Percentiles rank a stretch among this genome's conserved stretches.
phyloP scores from a whole-genome alignment of 805 yeast species.

The Naumovozyma dairenensis region DNA sequence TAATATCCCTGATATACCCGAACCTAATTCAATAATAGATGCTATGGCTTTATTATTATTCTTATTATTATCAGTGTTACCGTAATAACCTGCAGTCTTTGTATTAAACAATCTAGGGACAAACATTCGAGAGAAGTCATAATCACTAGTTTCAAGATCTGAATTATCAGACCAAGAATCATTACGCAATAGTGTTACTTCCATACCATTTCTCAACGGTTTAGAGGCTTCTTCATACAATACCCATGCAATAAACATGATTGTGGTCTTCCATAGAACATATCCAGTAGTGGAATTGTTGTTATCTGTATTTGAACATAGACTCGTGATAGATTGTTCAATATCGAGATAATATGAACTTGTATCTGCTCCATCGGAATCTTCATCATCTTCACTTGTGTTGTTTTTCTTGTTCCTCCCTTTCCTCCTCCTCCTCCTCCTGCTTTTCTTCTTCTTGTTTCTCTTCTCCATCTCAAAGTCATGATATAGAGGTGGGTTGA shows the following conservation, averaged over 20 bases:
- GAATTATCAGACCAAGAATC: not conserved
- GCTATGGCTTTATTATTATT: constrained; percentile 1
- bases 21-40: constrained; percentile 24
- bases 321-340: constrained; percentile 23
- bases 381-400: not conserved
- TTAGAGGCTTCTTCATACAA: constrained; percentile 17
- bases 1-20: constrained; percentile 26
- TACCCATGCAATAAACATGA: constrained; percentile 27
- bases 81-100: no score
- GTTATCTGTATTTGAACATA: constrained; percentile 23
- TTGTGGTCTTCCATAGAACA: constrained; percentile 29
- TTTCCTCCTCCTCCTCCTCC: not conserved
- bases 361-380: not conserved
- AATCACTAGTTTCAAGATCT: no score
- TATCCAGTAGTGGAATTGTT: constrained; percentile 31
- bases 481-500: no score
- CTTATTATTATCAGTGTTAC: not conserved
- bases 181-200: constrained; percentile 1
- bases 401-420: constrained; percentile 1
- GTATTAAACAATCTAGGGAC: constrained; percentile 1
- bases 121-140: no score
- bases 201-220: constrained; percentile 13
- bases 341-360: constrained; percentile 10
- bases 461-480: no score
- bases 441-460: constrained; percentile 1